These are phyloP conservation scores for Diutina rugosa DNA, from an alignment of 1,139 yeast genomes.

Conservation along the genomic window DNA sequence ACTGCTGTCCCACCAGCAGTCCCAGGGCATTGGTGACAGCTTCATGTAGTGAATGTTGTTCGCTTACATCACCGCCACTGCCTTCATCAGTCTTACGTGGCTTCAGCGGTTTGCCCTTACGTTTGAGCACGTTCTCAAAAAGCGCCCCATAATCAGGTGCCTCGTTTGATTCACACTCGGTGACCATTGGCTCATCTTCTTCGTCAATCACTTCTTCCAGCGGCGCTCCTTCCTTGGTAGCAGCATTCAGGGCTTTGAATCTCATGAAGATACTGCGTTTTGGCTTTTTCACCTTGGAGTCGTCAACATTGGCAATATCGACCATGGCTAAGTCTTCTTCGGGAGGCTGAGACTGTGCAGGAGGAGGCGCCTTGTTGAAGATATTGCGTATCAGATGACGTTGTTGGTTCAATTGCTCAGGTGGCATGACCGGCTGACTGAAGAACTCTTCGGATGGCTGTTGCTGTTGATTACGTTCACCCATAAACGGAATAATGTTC, in stretches of 20 bases:
- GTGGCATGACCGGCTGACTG: neutral
- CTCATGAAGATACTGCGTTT: constrained; percentile 7
- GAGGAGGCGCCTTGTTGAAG: constrained; percentile 13
- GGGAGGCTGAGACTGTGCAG: neutral
- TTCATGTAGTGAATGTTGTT: neutral
- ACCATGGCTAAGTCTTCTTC: neutral
- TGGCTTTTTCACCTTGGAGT: constrained; percentile 21
- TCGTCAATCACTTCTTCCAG: neutral
- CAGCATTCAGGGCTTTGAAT: neutral
- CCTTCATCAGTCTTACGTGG: neutral
- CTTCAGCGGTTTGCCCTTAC: constrained; percentile 6
- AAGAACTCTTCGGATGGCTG: neutral
- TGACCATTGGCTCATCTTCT: neutral
- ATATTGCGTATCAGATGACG: constrained; percentile 30
- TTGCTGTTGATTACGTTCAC: constrained; percentile 16
- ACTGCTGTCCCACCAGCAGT: neutral
- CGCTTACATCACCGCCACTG: neutral
- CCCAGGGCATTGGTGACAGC: neutral
- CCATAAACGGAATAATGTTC: constrained; percentile 33
- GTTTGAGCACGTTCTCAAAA: constrained; percentile 31
- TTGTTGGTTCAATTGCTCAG: constrained; percentile 9
- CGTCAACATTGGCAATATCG: constrained; percentile 11
- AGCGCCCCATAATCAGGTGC: constrained; percentile 36
- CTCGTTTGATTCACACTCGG: constrained; percentile 9
- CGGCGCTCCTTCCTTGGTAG: neutral